These are phyloP conservation scores for Lactifluus volemus DNA, from an alignment of 768 basidiomycete genomes.

Conservation along the genomic window DNA sequence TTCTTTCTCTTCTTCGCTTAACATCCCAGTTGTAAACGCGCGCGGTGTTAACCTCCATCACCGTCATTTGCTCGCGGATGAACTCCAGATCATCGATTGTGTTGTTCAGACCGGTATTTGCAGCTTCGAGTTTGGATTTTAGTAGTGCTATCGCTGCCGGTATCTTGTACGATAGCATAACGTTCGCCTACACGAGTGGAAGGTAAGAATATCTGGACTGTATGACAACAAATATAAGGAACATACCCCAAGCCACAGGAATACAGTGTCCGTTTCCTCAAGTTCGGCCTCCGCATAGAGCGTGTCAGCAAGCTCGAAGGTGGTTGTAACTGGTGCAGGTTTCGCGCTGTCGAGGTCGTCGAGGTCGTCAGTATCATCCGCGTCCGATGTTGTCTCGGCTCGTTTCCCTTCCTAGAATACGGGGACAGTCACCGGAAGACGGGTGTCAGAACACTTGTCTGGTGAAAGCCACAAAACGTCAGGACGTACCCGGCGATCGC, in stretches of 20 bases:
- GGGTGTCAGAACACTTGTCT: neutral
- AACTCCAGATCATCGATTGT: conserved; percentile 87
- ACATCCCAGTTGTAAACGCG: conserved; percentile 97
- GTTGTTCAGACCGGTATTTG: conserved; percentile 55
- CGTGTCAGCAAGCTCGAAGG: conserved; percentile 95
- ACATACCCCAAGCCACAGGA: conserved; percentile 91
- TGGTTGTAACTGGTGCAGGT: conserved; percentile 58
- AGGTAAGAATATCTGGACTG: neutral
- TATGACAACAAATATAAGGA: neutral
- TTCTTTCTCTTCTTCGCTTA: conserved; percentile 56
- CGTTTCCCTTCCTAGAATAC: conserved; percentile 49
- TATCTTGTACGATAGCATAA: conserved; percentile 92
- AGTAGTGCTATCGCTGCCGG: conserved; percentile 69
- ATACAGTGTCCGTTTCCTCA: conserved; percentile 81
- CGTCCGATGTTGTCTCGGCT: conserved; percentile 28
- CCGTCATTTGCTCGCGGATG: conserved; percentile 86
- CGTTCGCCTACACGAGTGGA: conserved; percentile 64
- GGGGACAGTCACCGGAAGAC: neutral
- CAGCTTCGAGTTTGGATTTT: conserved; percentile 61
- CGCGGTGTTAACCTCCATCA: conserved; percentile 95
- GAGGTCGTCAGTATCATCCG: conserved; percentile 22
- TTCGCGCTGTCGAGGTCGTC: conserved; percentile 40
- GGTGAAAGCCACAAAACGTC: neutral
- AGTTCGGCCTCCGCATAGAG: conserved; percentile 88
- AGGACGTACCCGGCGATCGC: conserved; percentile 54